phyloP scores from a whole-genome alignment of 2,329 filamentous ascomycete species.

The Aspergillus neotritici region DNA sequence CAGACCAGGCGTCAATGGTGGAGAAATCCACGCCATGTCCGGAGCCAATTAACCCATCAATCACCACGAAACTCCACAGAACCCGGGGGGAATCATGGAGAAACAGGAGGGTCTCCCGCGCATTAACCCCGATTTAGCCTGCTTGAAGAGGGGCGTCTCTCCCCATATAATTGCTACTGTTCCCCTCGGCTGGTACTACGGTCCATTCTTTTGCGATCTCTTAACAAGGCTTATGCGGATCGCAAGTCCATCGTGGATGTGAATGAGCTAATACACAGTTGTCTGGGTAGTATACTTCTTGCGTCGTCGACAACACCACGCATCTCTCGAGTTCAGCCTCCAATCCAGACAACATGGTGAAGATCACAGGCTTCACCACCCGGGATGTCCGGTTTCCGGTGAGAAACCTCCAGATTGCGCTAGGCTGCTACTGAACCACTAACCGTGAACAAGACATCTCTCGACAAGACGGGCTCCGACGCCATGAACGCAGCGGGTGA shows the following conservation, averaged over 20 bases:
- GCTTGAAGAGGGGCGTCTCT: background rate
- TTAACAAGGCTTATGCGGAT: no score
- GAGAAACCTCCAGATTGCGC: slow-evolving; percentile 12
- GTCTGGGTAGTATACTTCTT: no score
- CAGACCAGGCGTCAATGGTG: slow-evolving; percentile 17
- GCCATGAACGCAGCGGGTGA: slow-evolving; percentile 93
- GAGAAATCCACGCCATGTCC: slow-evolving; percentile 12
- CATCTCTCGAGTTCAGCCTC: background rate
- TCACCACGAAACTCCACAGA: slow-evolving; percentile 5
- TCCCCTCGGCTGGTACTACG: no score
- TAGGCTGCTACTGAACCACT: slow-evolving; percentile 3
- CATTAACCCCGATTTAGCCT: background rate
- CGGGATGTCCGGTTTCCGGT: slow-evolving; percentile 70
- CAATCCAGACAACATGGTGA: slow-evolving; percentile 44
- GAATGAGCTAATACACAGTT: no score
- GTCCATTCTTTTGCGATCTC: no score
- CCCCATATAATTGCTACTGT: background rate
- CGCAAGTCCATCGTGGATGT: no score
- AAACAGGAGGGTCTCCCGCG: background rate
- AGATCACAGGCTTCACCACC: slow-evolving; percentile 65
- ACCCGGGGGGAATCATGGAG: background rate
- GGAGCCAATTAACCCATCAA: slow-evolving; percentile 23
- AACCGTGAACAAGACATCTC: slow-evolving; percentile 55
- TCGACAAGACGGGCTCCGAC: slow-evolving; percentile 94
- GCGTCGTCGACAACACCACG: background rate